Evolutionary conservation across 129 eudicot genomes (phyloP), one percentile per base, ranked within the genome.

Genomic region (Cynara cardunculus): DNA sequence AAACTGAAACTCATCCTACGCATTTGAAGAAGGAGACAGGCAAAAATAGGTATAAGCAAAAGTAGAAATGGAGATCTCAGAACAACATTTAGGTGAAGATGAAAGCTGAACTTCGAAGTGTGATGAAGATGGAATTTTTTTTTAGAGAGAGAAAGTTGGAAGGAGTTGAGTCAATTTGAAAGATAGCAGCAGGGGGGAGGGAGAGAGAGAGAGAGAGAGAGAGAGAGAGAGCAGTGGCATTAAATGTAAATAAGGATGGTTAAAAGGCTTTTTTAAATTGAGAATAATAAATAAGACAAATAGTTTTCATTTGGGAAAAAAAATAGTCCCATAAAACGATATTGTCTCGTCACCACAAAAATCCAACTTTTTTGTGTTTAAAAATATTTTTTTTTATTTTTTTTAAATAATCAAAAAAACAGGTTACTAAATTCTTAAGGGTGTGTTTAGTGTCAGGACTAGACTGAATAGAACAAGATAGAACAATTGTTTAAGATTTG

Each of bases 91-190:
- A 32, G 68, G 4, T 46, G 80, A 31, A 69, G 82, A 79, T 59
- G 56, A 71, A 25, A 31, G 76, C 4, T 75, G 85, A 74, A 80
- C 6, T 46, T 67, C 1, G 72, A 61, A 35, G 71, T 72, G 41
- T 37, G n/a, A 66, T 46, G 69, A 75, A 21, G 61, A 61, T 9
- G 74, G 68, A 16, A 7, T 53, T 59, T 73, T 59, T 32, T 71
- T 68, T 21, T 75, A 66, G 79, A 83, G 83, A 86, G 82, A 81
- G 86, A 71, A 16, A 83, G 85, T 26, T 65, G 69, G 67, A 71
- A 66, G 9, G 46, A 64, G 78, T 64, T 77, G 32, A 22, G 78
- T 62, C 70, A 84, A 78, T 77, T 78, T 81, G 67, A 80, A 75
- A 74, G 68, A 77, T 73, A 32, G 62, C 12, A 4, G 21, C 25